Conservation (phyloP, 202 grass and related monocot genomes). For the Dendrocalamus latiflorus region DNA sequence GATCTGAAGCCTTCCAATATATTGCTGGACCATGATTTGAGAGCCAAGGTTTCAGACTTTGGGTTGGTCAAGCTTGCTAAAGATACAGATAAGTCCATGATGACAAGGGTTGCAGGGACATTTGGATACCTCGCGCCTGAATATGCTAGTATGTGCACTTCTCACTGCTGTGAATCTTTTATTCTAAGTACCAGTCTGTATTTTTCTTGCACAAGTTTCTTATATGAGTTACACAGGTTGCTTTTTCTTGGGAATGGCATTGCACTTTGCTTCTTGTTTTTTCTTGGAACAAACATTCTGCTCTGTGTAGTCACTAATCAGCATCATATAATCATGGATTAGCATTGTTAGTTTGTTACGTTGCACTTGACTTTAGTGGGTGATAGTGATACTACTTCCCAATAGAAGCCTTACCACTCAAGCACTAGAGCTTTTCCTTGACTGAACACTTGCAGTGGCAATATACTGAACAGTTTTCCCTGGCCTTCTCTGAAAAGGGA, state of each 20-base stretch:
- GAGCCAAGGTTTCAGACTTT: no score
- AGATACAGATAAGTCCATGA: no score
- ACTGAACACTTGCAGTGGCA: background rate
- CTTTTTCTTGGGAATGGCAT: background rate
- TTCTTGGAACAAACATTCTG: constrained; percentile 13
- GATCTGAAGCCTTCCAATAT: no score
- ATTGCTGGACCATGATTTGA: no score
- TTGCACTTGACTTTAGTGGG: no score
- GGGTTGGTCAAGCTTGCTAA: no score
- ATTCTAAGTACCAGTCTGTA: background rate
- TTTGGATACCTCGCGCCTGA: constrained; percentile 94
- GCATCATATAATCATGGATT: background rate
- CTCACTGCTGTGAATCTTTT: constrained; percentile 20
- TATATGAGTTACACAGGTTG: constrained; percentile 13
- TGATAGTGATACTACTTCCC: background rate
- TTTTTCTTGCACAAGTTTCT: constrained; percentile 10
- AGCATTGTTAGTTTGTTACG: background rate
- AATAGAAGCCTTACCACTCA: background rate
- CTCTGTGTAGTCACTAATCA: background rate
- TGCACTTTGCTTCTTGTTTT: constrained; percentile 3
- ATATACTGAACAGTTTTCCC: background rate
- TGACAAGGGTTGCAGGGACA: no score
- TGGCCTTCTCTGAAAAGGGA: background rate
- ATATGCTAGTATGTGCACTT: constrained; percentile 76
- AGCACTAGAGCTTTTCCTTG: background rate